Conservation (phyloP, 768 basidiomycete genomes). For the Ramaria sp. region DNA sequence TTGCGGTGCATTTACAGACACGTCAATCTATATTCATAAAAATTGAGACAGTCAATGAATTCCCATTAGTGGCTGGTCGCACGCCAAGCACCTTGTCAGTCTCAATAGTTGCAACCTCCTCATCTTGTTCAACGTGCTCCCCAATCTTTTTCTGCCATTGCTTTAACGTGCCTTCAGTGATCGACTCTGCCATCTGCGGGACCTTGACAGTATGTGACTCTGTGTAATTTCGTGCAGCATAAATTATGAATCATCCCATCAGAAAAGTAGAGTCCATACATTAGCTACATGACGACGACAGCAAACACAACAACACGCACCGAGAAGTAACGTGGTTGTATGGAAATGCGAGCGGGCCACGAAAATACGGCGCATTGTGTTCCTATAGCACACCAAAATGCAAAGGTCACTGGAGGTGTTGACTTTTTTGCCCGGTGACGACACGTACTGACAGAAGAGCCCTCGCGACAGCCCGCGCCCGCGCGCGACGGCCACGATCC, state of each 20-base stretch:
- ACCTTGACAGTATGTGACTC: slow-evolving; percentile 85
- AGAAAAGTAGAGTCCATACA: not conserved
- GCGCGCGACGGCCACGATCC: slow-evolving; percentile 52
- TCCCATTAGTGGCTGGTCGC: not conserved
- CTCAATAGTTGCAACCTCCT: slow-evolving; percentile 96
- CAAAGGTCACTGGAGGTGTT: not conserved
- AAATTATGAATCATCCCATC: not conserved
- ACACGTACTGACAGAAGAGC: not conserved
- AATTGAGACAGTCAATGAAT: not conserved
- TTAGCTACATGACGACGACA: not conserved
- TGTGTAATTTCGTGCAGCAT: not conserved
- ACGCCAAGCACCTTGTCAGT: slow-evolving; percentile 78
- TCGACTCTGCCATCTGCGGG: slow-evolving; percentile 96
- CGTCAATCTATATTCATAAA: slow-evolving; percentile 66
- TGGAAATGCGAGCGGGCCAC: slow-evolving; percentile 1
- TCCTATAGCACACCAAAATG: not conserved
- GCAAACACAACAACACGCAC: not conserved
- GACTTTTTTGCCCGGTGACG: not conserved
- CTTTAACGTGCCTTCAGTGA: slow-evolving; percentile 94
- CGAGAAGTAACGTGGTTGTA: slow-evolving; percentile 1
- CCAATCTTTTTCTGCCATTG: slow-evolving; percentile 91
- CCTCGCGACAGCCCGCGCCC: slow-evolving; percentile 33
- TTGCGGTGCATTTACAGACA: slow-evolving; percentile 87
- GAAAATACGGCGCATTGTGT: not conserved
- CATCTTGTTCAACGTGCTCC: slow-evolving; percentile 81